Percentiles rank a stretch among this genome's conserved stretches.
phyloP scores from a whole-genome alignment of 768 basidiomycete species.

The Infundibulicybe gibba region DNA sequence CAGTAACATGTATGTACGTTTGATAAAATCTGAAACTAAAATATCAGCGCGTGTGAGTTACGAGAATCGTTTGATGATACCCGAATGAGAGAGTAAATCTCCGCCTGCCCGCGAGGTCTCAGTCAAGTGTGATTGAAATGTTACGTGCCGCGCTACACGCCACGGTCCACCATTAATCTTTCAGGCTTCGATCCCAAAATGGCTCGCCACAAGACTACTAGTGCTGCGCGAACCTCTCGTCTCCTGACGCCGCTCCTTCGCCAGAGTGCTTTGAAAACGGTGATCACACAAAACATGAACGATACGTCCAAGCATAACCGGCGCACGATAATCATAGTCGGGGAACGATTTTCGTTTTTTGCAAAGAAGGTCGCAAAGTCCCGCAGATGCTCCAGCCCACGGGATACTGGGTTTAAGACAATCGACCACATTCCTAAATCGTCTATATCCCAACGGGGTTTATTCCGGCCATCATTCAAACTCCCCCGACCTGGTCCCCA shows the following conservation, averaged over 20 bases:
- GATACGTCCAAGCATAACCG: slow-evolving; percentile 76
- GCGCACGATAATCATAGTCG: slow-evolving; percentile 63
- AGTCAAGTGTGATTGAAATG: background rate
- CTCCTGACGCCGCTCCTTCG: slow-evolving; percentile 65
- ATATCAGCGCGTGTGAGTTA: background rate
- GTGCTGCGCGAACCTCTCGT: slow-evolving; percentile 61
- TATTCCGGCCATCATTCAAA: slow-evolving; percentile 29
- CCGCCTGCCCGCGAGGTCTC: background rate
- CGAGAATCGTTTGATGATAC: background rate
- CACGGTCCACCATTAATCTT: slow-evolving; percentile 47
- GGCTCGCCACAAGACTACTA: slow-evolving; percentile 67
- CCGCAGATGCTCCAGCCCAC: slow-evolving; percentile 43
- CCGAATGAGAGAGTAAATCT: background rate
- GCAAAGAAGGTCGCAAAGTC: slow-evolving; percentile 56
- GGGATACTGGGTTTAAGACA: slow-evolving; percentile 61
- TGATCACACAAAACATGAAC: slow-evolving; percentile 65
- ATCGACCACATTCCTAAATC: slow-evolving; percentile 84
- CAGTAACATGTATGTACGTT: slow-evolving; percentile 8
- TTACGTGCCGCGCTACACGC: slow-evolving; percentile 26
- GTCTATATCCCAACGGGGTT: slow-evolving; percentile 62
- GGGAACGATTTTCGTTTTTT: slow-evolving; percentile 56
- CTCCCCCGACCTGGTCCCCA: slow-evolving; percentile 39
- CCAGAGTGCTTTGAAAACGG: slow-evolving; percentile 59
- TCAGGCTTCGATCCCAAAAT: slow-evolving; percentile 51
- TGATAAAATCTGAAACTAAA: slow-evolving; percentile 5